These are phyloP conservation scores for Lichenothelia convexa DNA, from an alignment of 495 filamentous ascomycete genomes.

Conservation along the genomic window DNA sequence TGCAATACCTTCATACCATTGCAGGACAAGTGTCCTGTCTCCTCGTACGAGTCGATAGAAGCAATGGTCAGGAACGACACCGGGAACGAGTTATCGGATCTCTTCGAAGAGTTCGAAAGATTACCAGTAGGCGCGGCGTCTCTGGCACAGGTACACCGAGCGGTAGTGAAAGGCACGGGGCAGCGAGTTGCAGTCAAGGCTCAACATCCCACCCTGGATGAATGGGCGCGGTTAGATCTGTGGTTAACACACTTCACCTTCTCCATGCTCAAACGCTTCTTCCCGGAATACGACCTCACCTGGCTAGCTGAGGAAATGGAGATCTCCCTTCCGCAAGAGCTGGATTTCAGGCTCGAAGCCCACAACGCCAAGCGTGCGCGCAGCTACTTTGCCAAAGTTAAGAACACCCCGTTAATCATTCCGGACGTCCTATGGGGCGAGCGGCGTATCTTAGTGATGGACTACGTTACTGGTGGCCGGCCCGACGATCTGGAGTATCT, in stretches of 20 bases:
- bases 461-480: slow-evolving; percentile 69
- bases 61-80: slow-evolving; percentile 75
- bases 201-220: slow-evolving; percentile 76
- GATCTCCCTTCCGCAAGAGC: slow-evolving; percentile 68
- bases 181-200: slow-evolving; percentile 95
- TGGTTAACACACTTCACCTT: slow-evolving; percentile 79
- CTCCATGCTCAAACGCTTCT: slow-evolving; percentile 72
- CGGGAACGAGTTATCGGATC: slow-evolving; percentile 54
- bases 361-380: slow-evolving; percentile 63
- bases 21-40: slow-evolving; percentile 90
- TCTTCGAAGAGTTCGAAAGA: slow-evolving; percentile 67
- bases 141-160: slow-evolving; percentile 84
- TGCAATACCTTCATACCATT: slow-evolving; percentile 89
- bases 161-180: slow-evolving; percentile 66
- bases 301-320: slow-evolving; percentile 95
- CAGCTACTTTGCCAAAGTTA: slow-evolving; percentile 56
- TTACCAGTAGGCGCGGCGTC: slow-evolving; percentile 81
- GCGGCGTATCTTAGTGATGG: slow-evolving; percentile 87
- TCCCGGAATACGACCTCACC: slow-evolving; percentile 91
- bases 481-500: slow-evolving; percentile 80
- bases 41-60: slow-evolving; percentile 73
- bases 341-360: slow-evolving; percentile 78
- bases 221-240: slow-evolving; percentile 85
- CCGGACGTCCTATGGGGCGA: slow-evolving; percentile 83
- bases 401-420: slow-evolving; percentile 61